Percentiles rank a stretch among this genome's conserved stretches.
These are phyloP conservation scores for Rhododendron simsii DNA, from an alignment of 148 eudicot species.

Conservation along the genomic window DNA sequence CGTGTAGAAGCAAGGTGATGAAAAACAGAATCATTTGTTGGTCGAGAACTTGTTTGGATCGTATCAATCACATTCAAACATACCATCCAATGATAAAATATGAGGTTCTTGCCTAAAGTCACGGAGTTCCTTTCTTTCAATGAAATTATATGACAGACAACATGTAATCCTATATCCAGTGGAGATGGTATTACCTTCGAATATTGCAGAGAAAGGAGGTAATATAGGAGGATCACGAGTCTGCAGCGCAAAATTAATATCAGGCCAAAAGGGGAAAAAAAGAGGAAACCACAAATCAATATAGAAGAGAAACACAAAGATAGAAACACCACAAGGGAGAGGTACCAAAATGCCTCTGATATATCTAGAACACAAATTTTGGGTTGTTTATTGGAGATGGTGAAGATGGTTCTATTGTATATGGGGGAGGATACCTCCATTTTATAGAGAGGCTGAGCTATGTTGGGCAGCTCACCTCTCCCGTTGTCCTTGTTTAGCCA, in stretches of 20 bases:
- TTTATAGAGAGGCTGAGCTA: neutral
- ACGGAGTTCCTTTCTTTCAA: neutral
- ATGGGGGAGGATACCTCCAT: neutral
- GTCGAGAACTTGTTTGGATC: neutral
- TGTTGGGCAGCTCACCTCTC: no score
- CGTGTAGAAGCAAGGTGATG: neutral
- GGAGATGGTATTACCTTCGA: constrained; percentile 45
- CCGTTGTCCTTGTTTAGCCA: no score
- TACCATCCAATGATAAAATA: neutral
- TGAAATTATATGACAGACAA: neutral
- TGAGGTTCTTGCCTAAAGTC: neutral
- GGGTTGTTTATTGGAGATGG: neutral
- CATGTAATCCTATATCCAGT: neutral
- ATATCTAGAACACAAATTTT: neutral
- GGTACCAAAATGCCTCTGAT: constrained; percentile 12
- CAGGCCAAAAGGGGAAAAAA: constrained; percentile 13
- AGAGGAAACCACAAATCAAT: neutral
- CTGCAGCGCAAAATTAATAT: constrained; percentile 38
- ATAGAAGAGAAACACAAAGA: neutral
- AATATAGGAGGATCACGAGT: constrained; percentile 73
- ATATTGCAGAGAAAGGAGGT: constrained; percentile 75
- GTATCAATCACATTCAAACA: neutral
- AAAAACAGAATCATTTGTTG: neutral
- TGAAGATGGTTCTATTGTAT: neutral
- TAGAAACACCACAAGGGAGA: neutral